Evolutionary conservation across 805 yeast genomes (phyloP).

Genomic region (Zygoascus bituminiphila): DNA sequence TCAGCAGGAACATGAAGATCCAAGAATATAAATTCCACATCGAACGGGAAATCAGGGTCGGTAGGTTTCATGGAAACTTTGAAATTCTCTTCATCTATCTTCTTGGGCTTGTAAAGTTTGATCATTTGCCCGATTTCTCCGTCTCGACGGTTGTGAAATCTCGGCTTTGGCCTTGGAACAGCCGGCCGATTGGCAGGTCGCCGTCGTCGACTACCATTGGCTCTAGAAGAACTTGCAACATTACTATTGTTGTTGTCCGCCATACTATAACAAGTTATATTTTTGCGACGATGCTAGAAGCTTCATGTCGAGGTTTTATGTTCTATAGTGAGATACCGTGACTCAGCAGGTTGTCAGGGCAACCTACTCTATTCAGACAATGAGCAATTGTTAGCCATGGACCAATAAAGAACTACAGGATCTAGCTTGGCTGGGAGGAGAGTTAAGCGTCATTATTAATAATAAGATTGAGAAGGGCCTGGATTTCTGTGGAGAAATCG

Average conservation of each 20-base stretch:
- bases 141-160: conserved; percentile 4
- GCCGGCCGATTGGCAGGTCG: conserved; percentile 8
- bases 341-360: too few species aligned
- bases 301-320: too few species aligned
- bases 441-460: too few species aligned
- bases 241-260: neutral
- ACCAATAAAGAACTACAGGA: too few species aligned
- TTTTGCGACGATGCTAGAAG: too few species aligned
- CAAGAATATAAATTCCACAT: conserved; percentile 44
- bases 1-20: conserved; percentile 45
- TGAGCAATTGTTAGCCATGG: too few species aligned
- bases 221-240: neutral
- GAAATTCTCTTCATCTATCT: conserved; percentile 4
- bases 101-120: conserved; percentile 2
- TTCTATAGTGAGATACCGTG: too few species aligned
- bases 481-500: too few species aligned
- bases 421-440: too few species aligned
- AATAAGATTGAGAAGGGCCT: too few species aligned
- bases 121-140: conserved; percentile 3
- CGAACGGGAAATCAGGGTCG: conserved; percentile 70
- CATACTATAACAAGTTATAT: too few species aligned
- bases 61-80: conserved; percentile 35
- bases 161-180: conserved; percentile 12
- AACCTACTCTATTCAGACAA: too few species aligned
- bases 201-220: neutral